Percentiles rank a stretch among this genome's conserved stretches.
Evolutionary conservation across 345 rosid species (phyloP).

Genomic region (Orychophragmus violaceus): DNA sequence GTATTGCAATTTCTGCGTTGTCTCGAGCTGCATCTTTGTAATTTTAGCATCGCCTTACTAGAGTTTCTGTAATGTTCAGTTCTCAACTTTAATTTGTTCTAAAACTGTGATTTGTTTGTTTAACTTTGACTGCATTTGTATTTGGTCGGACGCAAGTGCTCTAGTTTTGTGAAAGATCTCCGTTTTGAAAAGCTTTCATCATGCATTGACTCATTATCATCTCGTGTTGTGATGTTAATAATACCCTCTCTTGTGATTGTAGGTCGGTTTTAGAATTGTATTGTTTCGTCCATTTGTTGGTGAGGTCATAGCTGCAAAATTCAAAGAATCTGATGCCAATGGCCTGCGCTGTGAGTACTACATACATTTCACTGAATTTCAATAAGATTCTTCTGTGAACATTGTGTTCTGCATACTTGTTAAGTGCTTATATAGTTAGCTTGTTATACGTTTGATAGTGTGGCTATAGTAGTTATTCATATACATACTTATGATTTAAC

Average conservation of each 20-base stretch:
- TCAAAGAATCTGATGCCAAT: conserved; percentile 60
- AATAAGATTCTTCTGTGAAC: background rate
- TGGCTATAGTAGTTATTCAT: background rate
- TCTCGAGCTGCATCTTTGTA: too few species aligned
- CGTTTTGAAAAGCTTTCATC: background rate
- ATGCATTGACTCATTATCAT: background rate
- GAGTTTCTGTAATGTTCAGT: too few species aligned
- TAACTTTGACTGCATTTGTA: too few species aligned
- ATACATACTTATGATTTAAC: conserved; percentile 6
- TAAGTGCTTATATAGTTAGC: background rate
- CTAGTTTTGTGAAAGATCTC: background rate
- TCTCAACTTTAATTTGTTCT: too few species aligned
- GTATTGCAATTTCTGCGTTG: too few species aligned
- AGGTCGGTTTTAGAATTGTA: conserved; percentile 70
- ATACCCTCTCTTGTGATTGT: background rate
- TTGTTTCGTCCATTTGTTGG: conserved; percentile 89
- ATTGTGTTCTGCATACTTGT: background rate
- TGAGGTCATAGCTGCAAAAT: conserved; percentile 65
- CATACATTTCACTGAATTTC: background rate
- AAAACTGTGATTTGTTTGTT: too few species aligned
- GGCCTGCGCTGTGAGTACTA: conserved; percentile 73
- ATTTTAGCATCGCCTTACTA: too few species aligned
- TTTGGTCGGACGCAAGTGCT: background rate
- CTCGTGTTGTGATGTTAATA: background rate
- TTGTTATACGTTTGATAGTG: background rate